phyloP scores from a whole-genome alignment of 2,329 filamentous ascomycete genomes.

The Blastomyces silverae region DNA sequence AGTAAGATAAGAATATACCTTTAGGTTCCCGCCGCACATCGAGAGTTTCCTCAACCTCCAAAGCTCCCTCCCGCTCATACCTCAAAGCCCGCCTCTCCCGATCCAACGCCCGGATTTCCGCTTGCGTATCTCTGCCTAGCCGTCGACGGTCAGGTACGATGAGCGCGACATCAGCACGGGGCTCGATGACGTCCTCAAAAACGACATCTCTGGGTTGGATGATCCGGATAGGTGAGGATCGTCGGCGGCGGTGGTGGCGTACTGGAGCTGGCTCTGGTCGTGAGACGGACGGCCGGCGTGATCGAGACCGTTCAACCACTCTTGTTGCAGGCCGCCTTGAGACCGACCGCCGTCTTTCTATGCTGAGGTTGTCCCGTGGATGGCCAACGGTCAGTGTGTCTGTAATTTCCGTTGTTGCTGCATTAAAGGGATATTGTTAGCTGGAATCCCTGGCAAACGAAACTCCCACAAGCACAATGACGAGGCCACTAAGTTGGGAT shows the following conservation, averaged over 20 bases:
- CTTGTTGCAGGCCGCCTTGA: slow-evolving; percentile 15
- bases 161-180: slow-evolving; percentile 44
- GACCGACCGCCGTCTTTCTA: slow-evolving; percentile 30
- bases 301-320: neutral
- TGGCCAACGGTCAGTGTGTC: slow-evolving; percentile 8
- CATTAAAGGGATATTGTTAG: neutral
- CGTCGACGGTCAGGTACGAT: slow-evolving; percentile 46
- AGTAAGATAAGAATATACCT: slow-evolving; percentile 63
- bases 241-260: slow-evolving; percentile 26
- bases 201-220: slow-evolving; percentile 32
- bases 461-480: neutral
- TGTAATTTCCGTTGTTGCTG: slow-evolving; percentile 10
- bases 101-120: slow-evolving; percentile 66
- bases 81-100: slow-evolving; percentile 55
- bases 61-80: slow-evolving; percentile 44
- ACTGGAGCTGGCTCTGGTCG: slow-evolving; percentile 5
- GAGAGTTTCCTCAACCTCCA: slow-evolving; percentile 46
- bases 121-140: slow-evolving; percentile 59
- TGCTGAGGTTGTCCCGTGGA: slow-evolving; percentile 22
- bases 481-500: neutral
- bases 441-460: slow-evolving; percentile 7
- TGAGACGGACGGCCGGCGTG: slow-evolving; percentile 7
- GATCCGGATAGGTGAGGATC: slow-evolving; percentile 35
- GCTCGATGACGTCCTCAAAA: slow-evolving; percentile 42
- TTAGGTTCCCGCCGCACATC: slow-evolving; percentile 80